phyloP scores from a whole-genome alignment of 108 stramenopile species.

The Nitzschia palea region DNA sequence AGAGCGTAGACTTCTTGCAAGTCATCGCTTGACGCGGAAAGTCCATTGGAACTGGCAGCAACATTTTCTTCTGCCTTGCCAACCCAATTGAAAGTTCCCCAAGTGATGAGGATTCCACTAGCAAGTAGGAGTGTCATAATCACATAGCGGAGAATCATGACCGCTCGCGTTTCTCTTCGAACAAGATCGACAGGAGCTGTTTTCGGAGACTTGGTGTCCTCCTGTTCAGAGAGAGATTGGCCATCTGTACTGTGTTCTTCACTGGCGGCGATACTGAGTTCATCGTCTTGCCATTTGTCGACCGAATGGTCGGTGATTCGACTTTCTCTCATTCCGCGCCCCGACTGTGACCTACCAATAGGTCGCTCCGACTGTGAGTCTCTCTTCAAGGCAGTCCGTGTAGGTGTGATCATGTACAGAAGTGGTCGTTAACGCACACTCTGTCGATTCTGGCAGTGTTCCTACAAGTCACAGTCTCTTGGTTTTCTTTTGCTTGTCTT shows the following conservation, averaged over 20 bases:
- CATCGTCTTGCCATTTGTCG: constrained; percentile 14
- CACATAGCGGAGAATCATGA: constrained; percentile 6
- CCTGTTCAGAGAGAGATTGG: neutral
- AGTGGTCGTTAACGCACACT: too few relatives aligned
- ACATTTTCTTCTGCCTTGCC: constrained; percentile 11
- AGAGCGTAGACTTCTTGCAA: neutral
- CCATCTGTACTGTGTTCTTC: constrained; percentile 3
- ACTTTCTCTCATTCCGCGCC: neutral
- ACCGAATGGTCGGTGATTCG: constrained; percentile 1
- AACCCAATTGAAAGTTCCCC: constrained; percentile 4
- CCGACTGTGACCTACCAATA: too few relatives aligned
- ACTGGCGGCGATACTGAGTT: constrained; percentile 21
- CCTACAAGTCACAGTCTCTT: too few relatives aligned
- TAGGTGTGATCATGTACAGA: too few relatives aligned
- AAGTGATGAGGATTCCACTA: neutral
- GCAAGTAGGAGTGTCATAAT: neutral
- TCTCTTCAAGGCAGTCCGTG: too few relatives aligned
- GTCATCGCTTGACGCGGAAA: too few relatives aligned
- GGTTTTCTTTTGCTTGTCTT: too few relatives aligned
- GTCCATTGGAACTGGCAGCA: neutral
- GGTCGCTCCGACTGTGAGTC: too few relatives aligned
- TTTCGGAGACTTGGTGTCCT: neutral
- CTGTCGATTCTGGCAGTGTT: too few relatives aligned
- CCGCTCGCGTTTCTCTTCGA: constrained; percentile 6
- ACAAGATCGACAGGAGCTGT: constrained; percentile 21